Evolutionary conservation across 306 rosid species (phyloP).

Genomic region (Chamaecrista fasciculata): DNA sequence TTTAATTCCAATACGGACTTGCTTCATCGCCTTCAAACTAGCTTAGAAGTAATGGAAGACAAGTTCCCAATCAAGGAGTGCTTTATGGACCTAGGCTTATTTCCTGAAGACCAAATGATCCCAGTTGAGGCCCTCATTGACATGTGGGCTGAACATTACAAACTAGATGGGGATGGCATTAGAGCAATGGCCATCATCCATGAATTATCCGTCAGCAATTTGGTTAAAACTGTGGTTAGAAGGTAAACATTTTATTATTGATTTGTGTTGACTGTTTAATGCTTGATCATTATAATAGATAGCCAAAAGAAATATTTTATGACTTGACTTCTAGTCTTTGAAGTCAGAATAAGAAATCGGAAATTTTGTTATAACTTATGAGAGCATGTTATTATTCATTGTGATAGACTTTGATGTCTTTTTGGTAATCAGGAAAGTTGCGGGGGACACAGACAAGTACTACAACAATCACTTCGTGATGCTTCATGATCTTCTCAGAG

Average conservation of each 20-base stretch:
- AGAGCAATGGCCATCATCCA: constrained; percentile 32
- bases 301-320: constrained; percentile 7
- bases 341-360: background rate
- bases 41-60: constrained; percentile 45
- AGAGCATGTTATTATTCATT: background rate
- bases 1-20: constrained; percentile 34
- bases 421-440: constrained; percentile 41
- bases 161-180: constrained; percentile 37
- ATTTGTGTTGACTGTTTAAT: background rate
- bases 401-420: background rate
- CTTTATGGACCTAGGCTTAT: constrained; percentile 63
- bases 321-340: background rate
- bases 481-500: constrained; percentile 63
- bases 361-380: background rate
- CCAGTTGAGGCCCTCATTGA: constrained; percentile 51
- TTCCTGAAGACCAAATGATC: constrained; percentile 62
- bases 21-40: constrained; percentile 37
- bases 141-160: constrained; percentile 49
- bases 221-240: constrained; percentile 39
- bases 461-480: constrained; percentile 49
- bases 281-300: background rate
- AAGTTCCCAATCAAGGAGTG: constrained; percentile 40
- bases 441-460: constrained; percentile 33
- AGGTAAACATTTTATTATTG: constrained; percentile 37
- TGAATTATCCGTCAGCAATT: constrained; percentile 29